Conservation (phyloP, 2,329 filamentous ascomycete genomes). For the Bipolaris bicolor region DNA sequence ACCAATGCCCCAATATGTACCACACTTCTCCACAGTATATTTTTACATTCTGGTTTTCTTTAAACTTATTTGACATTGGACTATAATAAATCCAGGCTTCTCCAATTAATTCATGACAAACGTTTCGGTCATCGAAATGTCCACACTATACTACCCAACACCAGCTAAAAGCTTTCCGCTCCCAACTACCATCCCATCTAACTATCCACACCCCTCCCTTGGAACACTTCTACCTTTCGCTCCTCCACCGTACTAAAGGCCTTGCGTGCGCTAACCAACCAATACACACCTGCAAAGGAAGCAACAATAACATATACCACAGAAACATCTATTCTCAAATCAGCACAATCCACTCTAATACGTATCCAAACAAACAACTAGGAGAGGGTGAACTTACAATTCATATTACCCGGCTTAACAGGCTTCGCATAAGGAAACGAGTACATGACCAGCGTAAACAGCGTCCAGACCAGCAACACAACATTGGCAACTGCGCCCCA, state of each 20-base stretch:
- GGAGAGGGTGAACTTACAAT: conserved; percentile 19
- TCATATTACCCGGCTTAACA: conserved; percentile 42
- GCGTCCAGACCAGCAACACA: conserved; percentile 55
- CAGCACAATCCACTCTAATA: not conserved
- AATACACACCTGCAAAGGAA: conserved; percentile 38
- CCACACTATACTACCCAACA: too few species aligned
- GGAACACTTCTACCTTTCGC: conserved; percentile 31
- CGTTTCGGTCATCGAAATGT: too few species aligned
- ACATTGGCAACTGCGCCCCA: conserved; percentile 53
- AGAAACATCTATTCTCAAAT: conserved; percentile 15
- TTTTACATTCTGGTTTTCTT: too few species aligned
- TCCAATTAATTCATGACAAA: too few species aligned
- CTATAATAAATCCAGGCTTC: too few species aligned
- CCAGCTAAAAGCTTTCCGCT: too few species aligned
- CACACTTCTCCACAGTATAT: too few species aligned
- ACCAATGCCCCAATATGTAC: not conserved
- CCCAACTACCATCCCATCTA: too few species aligned
- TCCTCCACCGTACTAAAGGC: conserved; percentile 39
- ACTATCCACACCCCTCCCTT: not conserved
- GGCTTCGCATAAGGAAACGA: conserved; percentile 43
- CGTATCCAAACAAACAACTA: conserved; percentile 8
- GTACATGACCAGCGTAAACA: conserved; percentile 59
- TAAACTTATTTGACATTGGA: too few species aligned
- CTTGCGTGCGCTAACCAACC: conserved; percentile 38
- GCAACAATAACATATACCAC: conserved; percentile 34